Evolutionary conservation across 2,329 filamentous ascomycete genomes (phyloP).

Genomic region (Colletotrichum karsti): DNA sequence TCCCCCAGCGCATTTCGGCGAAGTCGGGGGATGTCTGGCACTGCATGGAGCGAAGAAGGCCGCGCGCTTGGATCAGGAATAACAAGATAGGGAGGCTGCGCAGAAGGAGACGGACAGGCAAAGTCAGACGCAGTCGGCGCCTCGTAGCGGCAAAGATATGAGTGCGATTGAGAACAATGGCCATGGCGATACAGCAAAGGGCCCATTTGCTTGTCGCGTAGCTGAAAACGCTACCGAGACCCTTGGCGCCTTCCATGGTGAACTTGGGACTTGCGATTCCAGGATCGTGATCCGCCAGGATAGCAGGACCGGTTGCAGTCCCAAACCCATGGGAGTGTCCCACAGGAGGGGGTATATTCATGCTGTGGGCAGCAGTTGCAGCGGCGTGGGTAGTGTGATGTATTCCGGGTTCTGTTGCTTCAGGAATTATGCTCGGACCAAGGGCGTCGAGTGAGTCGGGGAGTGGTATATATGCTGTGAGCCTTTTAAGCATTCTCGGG

Average conservation of each 20-base stretch:
- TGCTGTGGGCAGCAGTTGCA: conserved; percentile 48
- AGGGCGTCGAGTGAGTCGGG: conserved; percentile 69
- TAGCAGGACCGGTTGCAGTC: conserved; percentile 38
- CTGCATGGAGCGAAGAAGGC: conserved; percentile 83
- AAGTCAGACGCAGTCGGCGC: conserved; percentile 78
- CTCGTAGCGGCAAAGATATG: conserved; percentile 93
- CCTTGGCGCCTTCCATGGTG: conserved; percentile 68
- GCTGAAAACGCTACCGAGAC: conserved; percentile 85
- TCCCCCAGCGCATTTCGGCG: conserved; percentile 73
- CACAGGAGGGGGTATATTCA: conserved; percentile 14
- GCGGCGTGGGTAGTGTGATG: conserved; percentile 51
- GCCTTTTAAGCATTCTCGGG: conserved; percentile 74
- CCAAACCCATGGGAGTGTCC: not conserved
- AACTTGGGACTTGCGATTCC: conserved; percentile 50
- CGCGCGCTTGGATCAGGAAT: conserved; percentile 73
- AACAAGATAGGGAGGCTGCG: conserved; percentile 77
- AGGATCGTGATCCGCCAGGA: conserved; percentile 49
- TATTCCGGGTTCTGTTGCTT: conserved; percentile 57
- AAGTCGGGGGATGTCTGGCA: conserved; percentile 88
- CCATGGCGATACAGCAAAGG: conserved; percentile 84
- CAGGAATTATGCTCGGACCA: conserved; percentile 67
- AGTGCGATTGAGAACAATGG: conserved; percentile 88
- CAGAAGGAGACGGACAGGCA: conserved; percentile 75
- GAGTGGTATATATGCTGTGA: conserved; percentile 69
- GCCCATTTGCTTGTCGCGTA: conserved; percentile 96